Evolutionary conservation across 2,329 filamentous ascomycete genomes (phyloP).

Genomic region (Plenodomus lindquistii): DNA sequence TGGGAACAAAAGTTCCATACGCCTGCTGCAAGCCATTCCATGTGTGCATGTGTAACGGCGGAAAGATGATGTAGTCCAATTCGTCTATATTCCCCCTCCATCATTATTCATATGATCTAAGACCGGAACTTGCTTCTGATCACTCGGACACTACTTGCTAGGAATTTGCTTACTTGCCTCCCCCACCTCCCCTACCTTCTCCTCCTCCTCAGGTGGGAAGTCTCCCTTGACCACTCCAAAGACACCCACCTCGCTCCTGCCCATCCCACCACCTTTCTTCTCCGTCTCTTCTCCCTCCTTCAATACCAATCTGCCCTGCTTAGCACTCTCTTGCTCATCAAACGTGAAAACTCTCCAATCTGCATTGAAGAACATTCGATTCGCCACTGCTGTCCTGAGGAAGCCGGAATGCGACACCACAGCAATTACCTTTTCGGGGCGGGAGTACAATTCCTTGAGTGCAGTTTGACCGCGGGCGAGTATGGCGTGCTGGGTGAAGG

Average conservation of each 20-base stretch:
- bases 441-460: constrained; percentile 55
- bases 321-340: constrained; percentile 51
- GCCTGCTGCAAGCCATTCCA: too few species aligned
- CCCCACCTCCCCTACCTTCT: constrained; percentile 11
- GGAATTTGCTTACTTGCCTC: constrained; percentile 24
- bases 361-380: constrained; percentile 58
- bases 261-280: constrained; percentile 54
- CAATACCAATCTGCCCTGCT: constrained; percentile 44
- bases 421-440: constrained; percentile 64
- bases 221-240: constrained; percentile 29
- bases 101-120: too few species aligned
- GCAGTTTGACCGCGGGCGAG: constrained; percentile 58
- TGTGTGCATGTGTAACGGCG: too few species aligned
- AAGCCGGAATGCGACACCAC: constrained; percentile 70
- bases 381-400: constrained; percentile 60
- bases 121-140: too few species aligned
- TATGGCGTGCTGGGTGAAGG: constrained; percentile 58
- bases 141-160: not conserved
- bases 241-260: constrained; percentile 50
- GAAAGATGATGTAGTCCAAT: too few species aligned
- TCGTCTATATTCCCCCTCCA: too few species aligned
- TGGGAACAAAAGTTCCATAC: too few species aligned
- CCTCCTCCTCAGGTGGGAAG: constrained; percentile 31
- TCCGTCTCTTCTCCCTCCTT: constrained; percentile 56
- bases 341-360: constrained; percentile 69